Evolutionary conservation across 306 rosid genomes (phyloP), one percentile per base, ranked within the genome.

Genomic region (Coriaria nepalensis): DNA sequence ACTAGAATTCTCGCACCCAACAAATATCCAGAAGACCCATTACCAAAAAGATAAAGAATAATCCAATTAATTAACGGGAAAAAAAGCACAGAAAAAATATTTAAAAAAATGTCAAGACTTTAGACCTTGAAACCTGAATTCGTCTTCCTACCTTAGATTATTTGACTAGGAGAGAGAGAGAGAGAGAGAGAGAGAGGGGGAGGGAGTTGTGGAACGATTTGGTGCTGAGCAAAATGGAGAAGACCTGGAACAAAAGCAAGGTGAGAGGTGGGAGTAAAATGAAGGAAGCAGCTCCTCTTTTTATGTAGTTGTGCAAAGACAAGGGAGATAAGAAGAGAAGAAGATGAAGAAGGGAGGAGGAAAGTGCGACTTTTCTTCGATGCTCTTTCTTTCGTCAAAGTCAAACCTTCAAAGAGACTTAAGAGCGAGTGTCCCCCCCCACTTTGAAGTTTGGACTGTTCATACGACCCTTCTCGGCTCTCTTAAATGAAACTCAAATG

Each of bases 331-430:
- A 13, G 35, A 49, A 57, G 66, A 20, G 52, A 48, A 52, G 60
- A 50, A 68, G 55, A 58, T 1, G 3, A 66, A 61, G 87, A 78
- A 81, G 65, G 57, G 53, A 86, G 47, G 59, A 73, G 81, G 96
- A 83, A 85, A 64, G 93, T 64, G 96, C 7, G 94, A 85, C 72
- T 82, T 82, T 77, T 78, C 82, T 85, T 82, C 97, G 62, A 33
- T 35, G 70, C 68, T 53, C 76, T 41, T 70, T 56, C 52, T 50
- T 12, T 38, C 69, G 98, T 92, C 98, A 86, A 79, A 85, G 96
- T 92, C 98, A 79, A 79, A 73, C 33, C 73, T 82, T 79, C 78
- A 74, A 71, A 65, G 53, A n/a, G 68, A 61, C 13, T 15, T 29
- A 37, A 15, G 14, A 8, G 9, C 11, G 42, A 41, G n/a, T 6